These are phyloP conservation scores for Castanea sativa DNA, from an alignment of 306 rosid genomes.

Conservation along the genomic window DNA sequence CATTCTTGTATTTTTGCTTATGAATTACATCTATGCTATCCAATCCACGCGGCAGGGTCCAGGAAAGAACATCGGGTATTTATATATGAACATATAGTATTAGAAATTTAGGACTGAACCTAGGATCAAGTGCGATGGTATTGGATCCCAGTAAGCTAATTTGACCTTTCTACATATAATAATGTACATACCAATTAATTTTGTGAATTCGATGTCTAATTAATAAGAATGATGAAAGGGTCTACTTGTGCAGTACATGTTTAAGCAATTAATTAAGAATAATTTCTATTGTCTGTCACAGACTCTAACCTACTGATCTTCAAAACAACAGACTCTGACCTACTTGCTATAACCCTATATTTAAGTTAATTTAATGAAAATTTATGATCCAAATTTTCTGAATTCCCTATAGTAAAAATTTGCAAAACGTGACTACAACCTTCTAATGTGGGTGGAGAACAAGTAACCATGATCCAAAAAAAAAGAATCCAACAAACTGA, in stretches of 20 bases:
- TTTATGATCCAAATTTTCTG: background rate
- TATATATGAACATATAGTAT: background rate
- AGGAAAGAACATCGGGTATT: background rate
- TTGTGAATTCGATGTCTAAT: background rate
- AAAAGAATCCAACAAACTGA: background rate
- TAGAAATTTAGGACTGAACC: background rate
- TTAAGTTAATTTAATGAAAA: constrained; percentile 11
- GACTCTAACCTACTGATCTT: constrained; percentile 1
- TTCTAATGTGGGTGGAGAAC: background rate
- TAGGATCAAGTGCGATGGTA: constrained; percentile 4
- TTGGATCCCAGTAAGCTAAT: background rate
- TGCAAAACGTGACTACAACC: background rate
- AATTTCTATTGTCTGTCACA: background rate
- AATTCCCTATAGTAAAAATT: background rate
- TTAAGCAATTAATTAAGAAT: background rate
- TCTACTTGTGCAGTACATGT: constrained; percentile 10
- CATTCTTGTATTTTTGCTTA: constrained; percentile 19
- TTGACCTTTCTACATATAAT: background rate
- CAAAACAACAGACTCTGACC: constrained; percentile 2
- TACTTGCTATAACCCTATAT: background rate
- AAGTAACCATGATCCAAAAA: background rate
- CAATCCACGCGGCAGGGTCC: background rate
- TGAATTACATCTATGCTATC: constrained; percentile 20
- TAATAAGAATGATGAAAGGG: background rate
- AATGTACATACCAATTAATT: background rate